Conservation (phyloP, 2,329 filamentous ascomycete species). For the Arachnopeziza araneosa region DNA sequence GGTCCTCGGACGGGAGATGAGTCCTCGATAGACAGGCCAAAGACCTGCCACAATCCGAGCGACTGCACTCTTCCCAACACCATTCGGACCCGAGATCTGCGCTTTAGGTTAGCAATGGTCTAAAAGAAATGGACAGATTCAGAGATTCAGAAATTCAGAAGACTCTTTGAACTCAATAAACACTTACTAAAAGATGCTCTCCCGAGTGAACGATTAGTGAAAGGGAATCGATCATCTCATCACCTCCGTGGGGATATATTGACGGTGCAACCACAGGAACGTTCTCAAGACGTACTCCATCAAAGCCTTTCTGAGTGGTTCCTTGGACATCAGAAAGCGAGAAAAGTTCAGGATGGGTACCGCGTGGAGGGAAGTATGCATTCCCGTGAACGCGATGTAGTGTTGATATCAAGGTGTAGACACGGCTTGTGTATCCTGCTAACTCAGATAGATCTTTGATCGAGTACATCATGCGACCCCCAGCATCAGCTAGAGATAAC, state of each 20-base stretch:
- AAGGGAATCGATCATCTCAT: slow-evolving; percentile 82
- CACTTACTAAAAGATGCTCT: slow-evolving; percentile 71
- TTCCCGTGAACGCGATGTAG: slow-evolving; percentile 89
- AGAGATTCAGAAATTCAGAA: background rate
- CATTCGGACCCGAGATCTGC: slow-evolving; percentile 85
- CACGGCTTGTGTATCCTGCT: slow-evolving; percentile 90
- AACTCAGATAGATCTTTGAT: slow-evolving; percentile 97
- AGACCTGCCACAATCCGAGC: slow-evolving; percentile 82
- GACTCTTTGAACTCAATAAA: background rate
- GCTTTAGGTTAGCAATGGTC: background rate
- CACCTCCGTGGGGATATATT: slow-evolving; percentile 83
- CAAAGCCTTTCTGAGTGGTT: slow-evolving; percentile 89
- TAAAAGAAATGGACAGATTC: background rate
- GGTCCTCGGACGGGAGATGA: slow-evolving; percentile 79
- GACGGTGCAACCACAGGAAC: slow-evolving; percentile 88
- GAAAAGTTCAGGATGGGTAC: slow-evolving; percentile 70
- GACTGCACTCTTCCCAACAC: slow-evolving; percentile 88
- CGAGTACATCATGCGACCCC: slow-evolving; percentile 98
- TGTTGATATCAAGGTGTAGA: slow-evolving; percentile 92
- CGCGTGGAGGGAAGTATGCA: slow-evolving; percentile 69
- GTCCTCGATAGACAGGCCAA: slow-evolving; percentile 92
- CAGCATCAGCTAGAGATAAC: slow-evolving; percentile 93
- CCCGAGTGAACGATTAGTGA: slow-evolving; percentile 85
- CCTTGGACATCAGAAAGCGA: slow-evolving; percentile 89
- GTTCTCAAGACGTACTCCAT: slow-evolving; percentile 87